These are phyloP conservation scores for Fomitopsis pinicola DNA, from an alignment of 1,284 basidiomycete species.

Conservation along the genomic window DNA sequence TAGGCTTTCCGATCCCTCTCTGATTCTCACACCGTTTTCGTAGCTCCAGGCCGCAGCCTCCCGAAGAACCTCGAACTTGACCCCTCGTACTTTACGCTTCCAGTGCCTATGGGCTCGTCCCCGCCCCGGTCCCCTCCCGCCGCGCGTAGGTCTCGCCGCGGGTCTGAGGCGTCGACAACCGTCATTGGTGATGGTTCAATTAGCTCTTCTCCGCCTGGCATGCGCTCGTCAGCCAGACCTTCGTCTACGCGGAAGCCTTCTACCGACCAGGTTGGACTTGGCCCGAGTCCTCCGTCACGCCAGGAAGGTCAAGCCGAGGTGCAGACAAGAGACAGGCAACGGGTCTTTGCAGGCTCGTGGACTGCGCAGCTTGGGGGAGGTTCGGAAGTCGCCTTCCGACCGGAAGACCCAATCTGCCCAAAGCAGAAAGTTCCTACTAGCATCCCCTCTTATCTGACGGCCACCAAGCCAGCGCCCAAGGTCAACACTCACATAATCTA, in stretches of 20 bases:
- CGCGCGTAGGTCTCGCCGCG: background rate
- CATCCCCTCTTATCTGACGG: background rate
- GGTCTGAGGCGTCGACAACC: background rate
- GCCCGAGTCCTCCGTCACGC: background rate
- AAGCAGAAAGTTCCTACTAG: background rate
- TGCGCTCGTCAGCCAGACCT: background rate
- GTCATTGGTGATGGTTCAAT: background rate
- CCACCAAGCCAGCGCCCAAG: background rate
- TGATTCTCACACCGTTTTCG: background rate
- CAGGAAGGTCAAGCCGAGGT: background rate
- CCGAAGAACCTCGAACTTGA: background rate
- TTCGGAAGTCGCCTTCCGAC: background rate
- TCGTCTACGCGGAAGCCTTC: background rate
- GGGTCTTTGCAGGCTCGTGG: background rate
- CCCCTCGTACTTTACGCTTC: background rate
- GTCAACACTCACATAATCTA: background rate
- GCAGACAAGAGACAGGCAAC: background rate
- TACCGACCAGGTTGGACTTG: background rate
- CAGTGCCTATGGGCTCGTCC: background rate
- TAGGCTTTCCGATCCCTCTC: background rate
- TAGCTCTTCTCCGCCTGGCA: background rate
- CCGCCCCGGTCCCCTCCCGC: background rate
- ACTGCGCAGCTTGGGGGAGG: background rate
- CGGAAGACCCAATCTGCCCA: background rate
- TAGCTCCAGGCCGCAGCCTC: too few species aligned